These are phyloP conservation scores for Cyclotella baltica DNA, from an alignment of 108 stramenopile genomes.

Conservation along the genomic window DNA sequence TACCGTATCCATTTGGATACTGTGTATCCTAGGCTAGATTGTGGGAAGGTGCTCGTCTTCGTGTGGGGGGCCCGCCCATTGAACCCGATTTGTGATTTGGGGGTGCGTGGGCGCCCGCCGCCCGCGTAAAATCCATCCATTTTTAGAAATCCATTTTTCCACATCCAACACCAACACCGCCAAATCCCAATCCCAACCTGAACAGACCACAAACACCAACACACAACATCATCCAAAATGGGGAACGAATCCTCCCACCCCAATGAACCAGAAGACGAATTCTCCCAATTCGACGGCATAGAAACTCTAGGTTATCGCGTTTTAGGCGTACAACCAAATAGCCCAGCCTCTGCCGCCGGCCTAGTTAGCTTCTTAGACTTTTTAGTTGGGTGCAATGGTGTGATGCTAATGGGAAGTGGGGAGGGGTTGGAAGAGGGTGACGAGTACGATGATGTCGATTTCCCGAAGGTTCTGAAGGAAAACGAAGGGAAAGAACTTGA, in stretches of 20 bases:
- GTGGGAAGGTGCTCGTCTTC: no score
- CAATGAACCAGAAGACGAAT: slow-evolving; percentile 45
- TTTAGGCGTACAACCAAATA: slow-evolving; percentile 94
- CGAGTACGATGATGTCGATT: slow-evolving; percentile 87
- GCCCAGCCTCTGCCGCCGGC: slow-evolving; percentile 90
- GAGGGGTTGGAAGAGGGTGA: slow-evolving; percentile 77
- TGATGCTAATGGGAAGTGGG: slow-evolving; percentile 79
- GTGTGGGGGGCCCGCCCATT: no score
- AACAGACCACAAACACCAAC: no score
- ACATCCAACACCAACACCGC: no score
- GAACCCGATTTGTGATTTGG: no score
- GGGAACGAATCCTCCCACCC: slow-evolving; percentile 53
- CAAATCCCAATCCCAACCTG: no score
- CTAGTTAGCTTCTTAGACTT: slow-evolving; percentile 96
- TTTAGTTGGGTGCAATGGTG: slow-evolving; percentile 85
- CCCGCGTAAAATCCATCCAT: no score
- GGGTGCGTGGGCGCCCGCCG: no score
- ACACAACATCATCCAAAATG: no score
- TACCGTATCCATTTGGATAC: no score
- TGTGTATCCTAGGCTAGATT: no score
- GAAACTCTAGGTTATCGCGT: slow-evolving; percentile 94
- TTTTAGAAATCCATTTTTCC: no score
- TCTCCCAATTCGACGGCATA: slow-evolving; percentile 75
- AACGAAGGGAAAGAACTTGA: slow-evolving; percentile 62
- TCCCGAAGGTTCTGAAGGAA: slow-evolving; percentile 66